phyloP scores from a whole-genome alignment of 768 basidiomycete species.

The Russula sp. region DNA sequence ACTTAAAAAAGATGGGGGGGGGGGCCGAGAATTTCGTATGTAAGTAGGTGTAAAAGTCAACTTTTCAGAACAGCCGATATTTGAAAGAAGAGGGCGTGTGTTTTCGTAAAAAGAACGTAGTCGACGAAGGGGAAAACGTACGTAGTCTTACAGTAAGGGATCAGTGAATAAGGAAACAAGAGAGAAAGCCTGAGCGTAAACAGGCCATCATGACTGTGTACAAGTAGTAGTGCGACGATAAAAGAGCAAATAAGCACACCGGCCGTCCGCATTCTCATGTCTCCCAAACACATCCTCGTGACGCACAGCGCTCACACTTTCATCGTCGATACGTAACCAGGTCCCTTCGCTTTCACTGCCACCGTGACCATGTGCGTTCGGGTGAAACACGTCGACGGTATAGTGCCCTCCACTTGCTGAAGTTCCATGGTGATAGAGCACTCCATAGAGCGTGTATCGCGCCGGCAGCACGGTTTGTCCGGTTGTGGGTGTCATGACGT shows the following conservation, averaged over 20 bases:
- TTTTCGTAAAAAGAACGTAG: too few species aligned
- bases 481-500: slow-evolving; percentile 32
- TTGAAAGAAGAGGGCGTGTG: too few species aligned
- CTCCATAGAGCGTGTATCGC: slow-evolving; percentile 79
- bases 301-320: slow-evolving; percentile 71
- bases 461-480: slow-evolving; percentile 54
- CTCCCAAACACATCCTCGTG: slow-evolving; percentile 68
- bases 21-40: too few species aligned
- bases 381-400: slow-evolving; percentile 85
- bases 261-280: slow-evolving; percentile 38
- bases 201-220: too few species aligned
- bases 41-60: too few species aligned
- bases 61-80: too few species aligned
- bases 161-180: too few species aligned
- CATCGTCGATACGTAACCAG: slow-evolving; percentile 95
- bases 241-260: slow-evolving; percentile 85
- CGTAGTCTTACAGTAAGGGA: too few species aligned
- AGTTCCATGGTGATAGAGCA: slow-evolving; percentile 88
- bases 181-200: too few species aligned
- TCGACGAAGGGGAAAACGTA: too few species aligned
- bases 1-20: too few species aligned
- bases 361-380: slow-evolving; percentile 55
- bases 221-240: slow-evolving; percentile 51
- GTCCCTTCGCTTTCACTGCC: slow-evolving; percentile 45
- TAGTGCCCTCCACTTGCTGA: slow-evolving; percentile 94